These are phyloP conservation scores for Colletotrichum godetiae DNA, from an alignment of 2,329 filamentous ascomycete genomes.

Conservation along the genomic window DNA sequence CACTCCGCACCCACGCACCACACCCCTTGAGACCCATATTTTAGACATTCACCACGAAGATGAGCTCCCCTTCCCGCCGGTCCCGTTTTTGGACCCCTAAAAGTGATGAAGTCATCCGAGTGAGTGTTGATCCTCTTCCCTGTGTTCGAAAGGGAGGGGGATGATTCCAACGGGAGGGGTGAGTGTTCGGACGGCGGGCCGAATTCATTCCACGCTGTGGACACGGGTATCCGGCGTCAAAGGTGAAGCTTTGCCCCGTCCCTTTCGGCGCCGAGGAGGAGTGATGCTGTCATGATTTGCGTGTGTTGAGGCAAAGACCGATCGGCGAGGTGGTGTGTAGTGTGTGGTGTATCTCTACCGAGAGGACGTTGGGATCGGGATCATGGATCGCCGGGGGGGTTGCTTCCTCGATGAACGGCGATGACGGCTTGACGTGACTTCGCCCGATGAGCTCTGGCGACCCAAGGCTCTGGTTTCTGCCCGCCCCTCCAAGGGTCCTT, in stretches of 20 bases:
- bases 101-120: neutral
- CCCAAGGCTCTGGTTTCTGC: neutral
- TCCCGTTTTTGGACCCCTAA: conserved; percentile 1
- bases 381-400: neutral
- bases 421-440: neutral
- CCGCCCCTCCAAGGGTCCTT: no score
- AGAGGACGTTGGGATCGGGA: neutral
- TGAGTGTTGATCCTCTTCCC: neutral
- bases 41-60: neutral
- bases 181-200: neutral
- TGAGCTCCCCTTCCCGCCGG: neutral
- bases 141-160: neutral
- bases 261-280: neutral
- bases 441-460: neutral
- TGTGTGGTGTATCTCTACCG: neutral
- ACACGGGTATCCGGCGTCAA: neutral
- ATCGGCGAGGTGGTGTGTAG: neutral
- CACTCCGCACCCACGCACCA: neutral
- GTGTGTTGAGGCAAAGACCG: neutral
- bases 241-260: neutral
- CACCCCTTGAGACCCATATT: neutral
- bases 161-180: neutral
- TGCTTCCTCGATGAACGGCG: neutral
- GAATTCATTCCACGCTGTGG: neutral
- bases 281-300: neutral